These are phyloP conservation scores for Coelastrella sp. DNA, from an alignment of 139 green algal species.

Conservation along the genomic window DNA sequence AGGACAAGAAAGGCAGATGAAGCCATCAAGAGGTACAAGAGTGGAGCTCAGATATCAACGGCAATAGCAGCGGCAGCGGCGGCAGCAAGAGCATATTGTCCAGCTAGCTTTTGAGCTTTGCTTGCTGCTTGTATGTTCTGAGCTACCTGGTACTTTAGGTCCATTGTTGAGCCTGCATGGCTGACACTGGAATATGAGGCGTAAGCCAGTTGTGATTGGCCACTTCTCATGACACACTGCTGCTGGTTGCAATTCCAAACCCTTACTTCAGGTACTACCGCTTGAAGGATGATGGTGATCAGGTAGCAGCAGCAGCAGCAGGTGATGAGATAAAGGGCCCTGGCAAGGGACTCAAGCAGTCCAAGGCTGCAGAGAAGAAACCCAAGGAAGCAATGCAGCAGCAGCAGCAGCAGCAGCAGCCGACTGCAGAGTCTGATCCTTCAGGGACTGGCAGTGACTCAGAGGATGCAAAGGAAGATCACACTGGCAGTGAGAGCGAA, in stretches of 20 bases:
- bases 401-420: background rate
- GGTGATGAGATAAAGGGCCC: background rate
- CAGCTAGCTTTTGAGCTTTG: too few species aligned
- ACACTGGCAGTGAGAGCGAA: constrained; percentile 1
- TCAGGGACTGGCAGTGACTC: background rate
- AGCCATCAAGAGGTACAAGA: constrained; percentile 9
- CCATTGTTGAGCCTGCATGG: too few species aligned
- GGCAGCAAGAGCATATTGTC: too few species aligned
- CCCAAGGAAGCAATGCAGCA: background rate
- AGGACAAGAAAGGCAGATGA: background rate
- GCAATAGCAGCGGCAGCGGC: background rate
- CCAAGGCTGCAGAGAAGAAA: background rate
- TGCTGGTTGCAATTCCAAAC: constrained; percentile 9
- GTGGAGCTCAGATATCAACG: background rate
- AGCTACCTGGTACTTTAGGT: too few species aligned
- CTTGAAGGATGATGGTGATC: constrained; percentile 61
- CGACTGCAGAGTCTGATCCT: background rate
- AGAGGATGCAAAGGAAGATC: background rate
- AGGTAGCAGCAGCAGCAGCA: background rate
- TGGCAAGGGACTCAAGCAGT: background rate
- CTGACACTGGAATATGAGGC: too few species aligned
- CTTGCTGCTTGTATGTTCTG: too few species aligned
- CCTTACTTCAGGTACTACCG: constrained; percentile 84
- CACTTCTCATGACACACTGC: too few species aligned
- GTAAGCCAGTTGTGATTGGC: too few species aligned